These are phyloP conservation scores for Aspergillus brasiliensis DNA, from an alignment of 2,329 filamentous ascomycete genomes.

Conservation along the genomic window DNA sequence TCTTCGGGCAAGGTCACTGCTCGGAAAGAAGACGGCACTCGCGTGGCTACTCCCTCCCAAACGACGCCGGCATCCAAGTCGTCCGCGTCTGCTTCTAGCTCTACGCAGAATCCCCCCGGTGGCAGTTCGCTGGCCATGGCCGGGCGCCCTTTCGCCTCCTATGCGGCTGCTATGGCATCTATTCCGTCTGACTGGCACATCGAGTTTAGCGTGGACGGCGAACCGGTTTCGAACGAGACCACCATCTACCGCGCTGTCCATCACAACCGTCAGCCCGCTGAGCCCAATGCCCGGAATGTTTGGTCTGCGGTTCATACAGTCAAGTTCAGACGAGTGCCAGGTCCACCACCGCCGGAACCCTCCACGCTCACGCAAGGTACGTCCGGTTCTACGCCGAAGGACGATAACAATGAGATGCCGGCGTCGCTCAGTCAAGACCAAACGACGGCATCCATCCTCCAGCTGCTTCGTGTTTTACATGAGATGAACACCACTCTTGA, in stretches of 20 bases:
- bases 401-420: constrained; percentile 66
- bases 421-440: constrained; percentile 80
- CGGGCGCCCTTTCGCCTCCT: constrained; percentile 68
- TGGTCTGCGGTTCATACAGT: constrained; percentile 91
- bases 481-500: constrained; percentile 91
- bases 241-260: constrained; percentile 96
- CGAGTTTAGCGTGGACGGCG: constrained; percentile 85
- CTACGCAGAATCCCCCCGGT: constrained; percentile 24
- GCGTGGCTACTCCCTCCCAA: constrained; percentile 79
- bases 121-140: constrained; percentile 54
- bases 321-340: constrained; percentile 83
- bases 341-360: constrained; percentile 75
- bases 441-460: constrained; percentile 82
- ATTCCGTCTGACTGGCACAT: constrained; percentile 95
- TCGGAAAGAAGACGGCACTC: constrained; percentile 86
- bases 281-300: constrained; percentile 71
- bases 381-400: constrained; percentile 53
- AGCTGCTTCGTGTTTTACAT: constrained; percentile 85
- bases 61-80: constrained; percentile 49
- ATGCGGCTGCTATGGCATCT: constrained; percentile 79
- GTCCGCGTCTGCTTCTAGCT: constrained; percentile 37
- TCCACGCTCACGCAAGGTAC: constrained; percentile 59
- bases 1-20: constrained; percentile 86
- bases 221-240: constrained; percentile 83
- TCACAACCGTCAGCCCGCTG: constrained; percentile 61